Evolutionary conservation across 2,329 filamentous ascomycete genomes (phyloP), one percentile per base, ranked within the genome.

Genomic region (Triangularia setosa): DNA sequence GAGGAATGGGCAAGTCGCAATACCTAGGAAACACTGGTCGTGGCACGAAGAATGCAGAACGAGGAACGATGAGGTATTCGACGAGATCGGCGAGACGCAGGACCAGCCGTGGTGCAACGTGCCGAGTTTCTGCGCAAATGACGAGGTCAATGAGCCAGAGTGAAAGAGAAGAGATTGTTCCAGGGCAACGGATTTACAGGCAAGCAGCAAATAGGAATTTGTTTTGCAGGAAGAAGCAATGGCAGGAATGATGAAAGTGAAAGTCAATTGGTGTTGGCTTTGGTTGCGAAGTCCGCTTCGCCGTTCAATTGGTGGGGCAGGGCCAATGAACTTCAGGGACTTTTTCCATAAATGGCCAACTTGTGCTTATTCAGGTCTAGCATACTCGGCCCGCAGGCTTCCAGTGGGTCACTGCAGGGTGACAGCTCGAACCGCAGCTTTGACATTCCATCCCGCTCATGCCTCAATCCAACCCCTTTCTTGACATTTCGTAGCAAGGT

Each of bases 351-450:
- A 18, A n/a, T n/a, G n/a, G n/a, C n/a, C n/a, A n/a, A n/a, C n/a
- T n/a, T n/a, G n/a, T 44, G 21, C 28, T 44, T 16, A 24, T 59
- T 59, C 23, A 9, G 28, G 57, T 5, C 18, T 58, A 58, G 55
- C 28, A 4, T 55, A 16, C 16, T 12, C 23, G 52, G 30, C 33
- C 33, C 33, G 57, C 57, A 40, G 30, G 12, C 57, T 23, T 21
- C 30, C 57, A 59, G 57, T 27, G 57, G 21, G 57, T 25, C 57
- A n/a, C 58, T 60, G 58, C 58, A 60, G 40, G 58, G 35, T 60
- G 58, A 52, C 33, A 59, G 12, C 27, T 27, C 25, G 30, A 16
- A 35, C 35, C 58, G 44, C 58, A 60, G 35, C 35, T 48, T 40
- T 48, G 33, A 59, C 33, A 12, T 48, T 48, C 52, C 52, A 55